Evolutionary conservation across 169 alveolate genomes (phyloP).

Genomic region (Pseudocohnilembus persalinus): DNA sequence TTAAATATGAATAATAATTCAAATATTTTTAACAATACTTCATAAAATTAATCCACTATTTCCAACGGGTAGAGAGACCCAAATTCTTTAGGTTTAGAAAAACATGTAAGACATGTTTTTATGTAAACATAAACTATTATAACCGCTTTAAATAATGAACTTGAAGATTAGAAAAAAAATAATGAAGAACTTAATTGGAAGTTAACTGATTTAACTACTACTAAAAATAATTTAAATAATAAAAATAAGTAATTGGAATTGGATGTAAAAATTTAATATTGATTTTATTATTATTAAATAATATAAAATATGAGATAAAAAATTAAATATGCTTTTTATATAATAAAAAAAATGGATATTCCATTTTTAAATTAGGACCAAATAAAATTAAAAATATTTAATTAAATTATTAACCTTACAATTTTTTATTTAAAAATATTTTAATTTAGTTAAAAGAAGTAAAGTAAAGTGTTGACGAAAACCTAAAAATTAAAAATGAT

Average conservation of each 20-base stretch:
- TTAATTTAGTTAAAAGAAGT: constrained; percentile 10
- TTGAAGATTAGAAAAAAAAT: constrained; percentile 14
- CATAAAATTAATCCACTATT: not conserved
- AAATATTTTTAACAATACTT: not conserved
- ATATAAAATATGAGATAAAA: too few species aligned
- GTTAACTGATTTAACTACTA: constrained; percentile 8
- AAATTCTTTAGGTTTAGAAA: constrained; percentile 20
- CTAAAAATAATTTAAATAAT: not conserved
- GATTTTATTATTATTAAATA: too few species aligned
- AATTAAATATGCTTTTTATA: too few species aligned
- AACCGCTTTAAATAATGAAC: constrained; percentile 10
- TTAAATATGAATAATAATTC: not conserved
- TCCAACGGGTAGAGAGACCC: not conserved
- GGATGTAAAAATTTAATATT: not conserved
- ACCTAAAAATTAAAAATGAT: constrained; percentile 9
- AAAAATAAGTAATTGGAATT: constrained; percentile 13
- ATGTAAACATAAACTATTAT: constrained; percentile 20
- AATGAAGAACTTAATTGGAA: constrained; percentile 28
- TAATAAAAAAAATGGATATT: too few species aligned
- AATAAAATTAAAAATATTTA: too few species aligned
- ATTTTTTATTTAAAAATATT: too few species aligned
- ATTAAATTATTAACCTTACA: too few species aligned
- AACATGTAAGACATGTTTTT: constrained; percentile 18
- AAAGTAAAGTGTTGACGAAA: constrained; percentile 18
- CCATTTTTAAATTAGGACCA: too few species aligned